phyloP scores from a whole-genome alignment of 495 filamentous ascomycete genomes.

The Aspergillus ostianus region DNA sequence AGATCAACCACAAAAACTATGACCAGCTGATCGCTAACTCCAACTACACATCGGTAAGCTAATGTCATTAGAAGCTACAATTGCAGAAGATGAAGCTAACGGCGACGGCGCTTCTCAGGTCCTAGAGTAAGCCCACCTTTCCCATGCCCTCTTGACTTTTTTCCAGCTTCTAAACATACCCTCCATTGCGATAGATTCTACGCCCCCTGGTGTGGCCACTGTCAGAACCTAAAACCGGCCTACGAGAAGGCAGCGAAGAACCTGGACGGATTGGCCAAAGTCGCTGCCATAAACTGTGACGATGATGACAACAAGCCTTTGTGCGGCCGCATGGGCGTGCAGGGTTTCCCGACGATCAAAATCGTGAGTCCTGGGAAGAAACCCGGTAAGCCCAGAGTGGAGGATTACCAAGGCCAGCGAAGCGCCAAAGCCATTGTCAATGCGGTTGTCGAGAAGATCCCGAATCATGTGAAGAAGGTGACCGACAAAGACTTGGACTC shows the following conservation, averaged over 20 bases:
- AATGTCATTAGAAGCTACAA: background rate
- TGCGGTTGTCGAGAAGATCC: conserved; percentile 80
- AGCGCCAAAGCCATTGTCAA: conserved; percentile 85
- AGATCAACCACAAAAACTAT: conserved; percentile 81
- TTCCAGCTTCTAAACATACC: conserved; percentile 14
- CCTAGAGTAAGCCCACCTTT: conserved; percentile 58
- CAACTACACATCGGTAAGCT: conserved; percentile 83
- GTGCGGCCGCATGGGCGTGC: conserved; percentile 83
- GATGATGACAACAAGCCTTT: conserved; percentile 90
- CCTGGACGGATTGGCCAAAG: conserved; percentile 86
- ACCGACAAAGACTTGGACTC: conserved; percentile 75
- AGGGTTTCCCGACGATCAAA: conserved; percentile 97
- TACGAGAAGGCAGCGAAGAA: conserved; percentile 92
- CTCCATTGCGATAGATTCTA: conserved; percentile 69
- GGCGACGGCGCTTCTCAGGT: conserved; percentile 45
- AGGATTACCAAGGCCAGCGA: conserved; percentile 87
- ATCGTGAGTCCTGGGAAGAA: conserved; percentile 84
- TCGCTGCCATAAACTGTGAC: conserved; percentile 94
- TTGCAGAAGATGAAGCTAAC: conserved; percentile 19
- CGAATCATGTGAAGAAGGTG: conserved; percentile 82
- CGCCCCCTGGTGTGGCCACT: conserved; percentile 95
- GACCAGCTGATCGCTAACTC: conserved; percentile 82
- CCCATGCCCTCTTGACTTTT: conserved; percentile 9
- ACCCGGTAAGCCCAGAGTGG: conserved; percentile 75
- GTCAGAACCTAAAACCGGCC: conserved; percentile 89